Percentiles rank a stretch among this genome's conserved stretches.
phyloP scores from a whole-genome alignment of 2,329 filamentous ascomycete species.

The Ceratocystis destructans region DNA sequence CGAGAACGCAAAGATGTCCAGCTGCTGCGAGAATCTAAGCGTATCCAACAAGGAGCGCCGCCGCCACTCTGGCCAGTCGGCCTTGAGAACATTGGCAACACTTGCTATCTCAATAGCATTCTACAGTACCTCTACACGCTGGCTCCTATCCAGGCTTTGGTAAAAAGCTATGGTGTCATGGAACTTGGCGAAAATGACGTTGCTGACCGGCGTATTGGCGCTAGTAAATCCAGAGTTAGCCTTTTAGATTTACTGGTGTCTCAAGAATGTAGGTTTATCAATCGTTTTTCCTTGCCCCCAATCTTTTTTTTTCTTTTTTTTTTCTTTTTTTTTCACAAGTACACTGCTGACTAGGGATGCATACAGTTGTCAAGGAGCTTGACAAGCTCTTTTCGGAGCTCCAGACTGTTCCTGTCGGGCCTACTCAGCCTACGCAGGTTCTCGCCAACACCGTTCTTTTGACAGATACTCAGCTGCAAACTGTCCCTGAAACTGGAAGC shows the following conservation, averaged over 20 bases:
- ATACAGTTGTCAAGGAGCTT: conserved; percentile 59
- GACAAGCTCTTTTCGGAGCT: conserved; percentile 56
- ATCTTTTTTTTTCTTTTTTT: not conserved
- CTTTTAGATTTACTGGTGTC: conserved; percentile 48
- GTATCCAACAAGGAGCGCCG: conserved; percentile 32
- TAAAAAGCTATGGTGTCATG: conserved; percentile 60
- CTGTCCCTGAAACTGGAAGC: conserved; percentile 4
- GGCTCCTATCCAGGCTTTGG: conserved; percentile 63
- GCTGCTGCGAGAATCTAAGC: conserved; percentile 17
- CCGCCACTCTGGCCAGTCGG: conserved; percentile 41
- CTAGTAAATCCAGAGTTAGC: conserved; percentile 39
- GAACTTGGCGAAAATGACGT: conserved; percentile 55
- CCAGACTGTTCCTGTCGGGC: conserved; percentile 45
- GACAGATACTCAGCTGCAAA: conserved; percentile 25
- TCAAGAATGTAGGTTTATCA: conserved; percentile 54
- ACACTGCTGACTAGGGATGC: not conserved
- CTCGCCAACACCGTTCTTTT: conserved; percentile 70
- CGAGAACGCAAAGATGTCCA: conserved; percentile 22
- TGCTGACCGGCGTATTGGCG: conserved; percentile 58
- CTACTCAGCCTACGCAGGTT: conserved; percentile 58
- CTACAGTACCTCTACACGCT: conserved; percentile 92
- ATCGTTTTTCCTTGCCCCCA: not conserved
- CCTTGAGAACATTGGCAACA: conserved; percentile 87
- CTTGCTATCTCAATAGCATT: conserved; percentile 93
- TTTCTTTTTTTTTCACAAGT: not conserved